A percentile compares a stretch with the other conserved stretches of the same genome.
phyloP scores from a whole-genome alignment of 306 rosid genomes.

The Rosa lucieae region DNA sequence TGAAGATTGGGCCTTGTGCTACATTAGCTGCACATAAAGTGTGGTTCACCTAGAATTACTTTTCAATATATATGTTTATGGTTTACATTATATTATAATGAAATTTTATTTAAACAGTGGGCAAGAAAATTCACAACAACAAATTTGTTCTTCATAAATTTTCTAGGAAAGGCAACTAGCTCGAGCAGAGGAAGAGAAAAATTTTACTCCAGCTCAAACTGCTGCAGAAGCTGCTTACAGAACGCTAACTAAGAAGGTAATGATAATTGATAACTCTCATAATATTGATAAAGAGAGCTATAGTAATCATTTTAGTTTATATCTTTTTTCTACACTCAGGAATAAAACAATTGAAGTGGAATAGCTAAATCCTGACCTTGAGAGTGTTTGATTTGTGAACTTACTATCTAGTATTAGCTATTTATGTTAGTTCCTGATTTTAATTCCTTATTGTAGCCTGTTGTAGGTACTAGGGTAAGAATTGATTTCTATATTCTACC shows the following conservation, averaged over 20 bases:
- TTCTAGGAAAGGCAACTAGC: slow-evolving; percentile 18
- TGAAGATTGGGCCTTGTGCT: too few relatives aligned
- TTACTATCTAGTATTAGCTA: neutral
- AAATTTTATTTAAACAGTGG: neutral
- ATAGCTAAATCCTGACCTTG: neutral
- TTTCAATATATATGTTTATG: neutral
- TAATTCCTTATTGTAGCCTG: neutral
- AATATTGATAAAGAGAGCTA: neutral
- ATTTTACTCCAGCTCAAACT: slow-evolving; percentile 15
- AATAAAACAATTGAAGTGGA: neutral
- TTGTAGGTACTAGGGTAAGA: neutral
- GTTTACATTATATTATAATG: neutral
- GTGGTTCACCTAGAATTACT: too few relatives aligned
- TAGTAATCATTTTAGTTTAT: neutral
- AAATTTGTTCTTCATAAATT: neutral
- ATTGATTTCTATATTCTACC: neutral
- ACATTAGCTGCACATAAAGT: too few relatives aligned
- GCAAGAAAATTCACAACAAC: neutral
- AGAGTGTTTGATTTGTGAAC: neutral
- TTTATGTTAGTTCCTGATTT: neutral
- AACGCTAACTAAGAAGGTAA: slow-evolving; percentile 16
- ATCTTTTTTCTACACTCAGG: neutral
- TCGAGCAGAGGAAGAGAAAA: neutral
- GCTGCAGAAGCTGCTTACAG: slow-evolving; percentile 18
- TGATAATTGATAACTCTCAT: neutral